Conservation (phyloP, 2,329 filamentous ascomycete species). For the Talaromyces sp. region DNA sequence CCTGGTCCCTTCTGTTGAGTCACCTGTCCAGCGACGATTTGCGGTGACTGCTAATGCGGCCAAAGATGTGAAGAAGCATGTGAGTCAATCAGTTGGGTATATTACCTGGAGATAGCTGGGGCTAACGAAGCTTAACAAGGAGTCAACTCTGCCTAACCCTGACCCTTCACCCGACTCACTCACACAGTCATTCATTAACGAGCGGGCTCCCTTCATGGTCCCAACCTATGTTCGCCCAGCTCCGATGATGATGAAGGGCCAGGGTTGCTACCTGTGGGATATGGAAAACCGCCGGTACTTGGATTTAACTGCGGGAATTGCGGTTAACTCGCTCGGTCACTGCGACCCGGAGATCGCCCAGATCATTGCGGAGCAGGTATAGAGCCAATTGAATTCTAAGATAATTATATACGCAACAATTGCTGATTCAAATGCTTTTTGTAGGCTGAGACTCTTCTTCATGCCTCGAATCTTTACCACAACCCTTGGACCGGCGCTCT, state of each 20-base stretch:
- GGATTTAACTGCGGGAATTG: slow-evolving; percentile 94
- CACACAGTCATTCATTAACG: slow-evolving; percentile 72
- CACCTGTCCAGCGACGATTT: slow-evolving; percentile 38
- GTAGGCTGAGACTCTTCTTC: slow-evolving; percentile 73
- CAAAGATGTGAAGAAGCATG: slow-evolving; percentile 32
- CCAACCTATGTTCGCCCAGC: slow-evolving; percentile 89
- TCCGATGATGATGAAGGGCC: slow-evolving; percentile 84
- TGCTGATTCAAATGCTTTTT: slow-evolving; percentile 27
- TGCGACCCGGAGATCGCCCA: slow-evolving; percentile 77
- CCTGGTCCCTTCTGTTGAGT: slow-evolving; percentile 34
- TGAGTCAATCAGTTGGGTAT: not conserved
- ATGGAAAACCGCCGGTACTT: slow-evolving; percentile 86
- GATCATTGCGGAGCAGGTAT: slow-evolving; percentile 76
- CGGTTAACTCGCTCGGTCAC: slow-evolving; percentile 90
- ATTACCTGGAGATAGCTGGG: not conserved
- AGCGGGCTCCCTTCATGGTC: slow-evolving; percentile 87
- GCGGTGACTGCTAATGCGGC: slow-evolving; percentile 34
- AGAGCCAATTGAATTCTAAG: slow-evolving; percentile 9
- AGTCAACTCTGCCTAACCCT: slow-evolving; percentile 63
- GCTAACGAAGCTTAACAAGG: slow-evolving; percentile 40
- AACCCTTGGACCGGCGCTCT: slow-evolving; percentile 93
- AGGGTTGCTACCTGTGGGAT: slow-evolving; percentile 89
- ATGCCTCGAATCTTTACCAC: slow-evolving; percentile 95
- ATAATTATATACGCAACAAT: not conserved
- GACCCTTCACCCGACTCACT: slow-evolving; percentile 74